These are phyloP conservation scores for Camillea tinctor DNA, from an alignment of 2,329 filamentous ascomycete genomes.

Conservation along the genomic window DNA sequence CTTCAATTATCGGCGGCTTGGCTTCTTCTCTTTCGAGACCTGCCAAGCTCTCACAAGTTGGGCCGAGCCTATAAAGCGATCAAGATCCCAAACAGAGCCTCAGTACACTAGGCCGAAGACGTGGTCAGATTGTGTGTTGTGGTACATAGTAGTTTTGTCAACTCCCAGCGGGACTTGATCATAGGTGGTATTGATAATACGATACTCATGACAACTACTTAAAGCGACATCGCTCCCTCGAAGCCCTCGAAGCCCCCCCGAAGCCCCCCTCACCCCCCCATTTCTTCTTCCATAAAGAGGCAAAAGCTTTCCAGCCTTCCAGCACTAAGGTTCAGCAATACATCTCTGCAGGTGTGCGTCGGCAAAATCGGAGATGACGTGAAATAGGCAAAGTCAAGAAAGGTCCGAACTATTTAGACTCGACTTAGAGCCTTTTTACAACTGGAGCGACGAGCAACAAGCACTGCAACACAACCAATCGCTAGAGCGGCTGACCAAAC, in stretches of 20 bases:
- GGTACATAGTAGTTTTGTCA: background rate
- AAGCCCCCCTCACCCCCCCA: no score
- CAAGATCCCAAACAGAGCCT: background rate
- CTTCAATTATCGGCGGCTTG: background rate
- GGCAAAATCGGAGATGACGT: conserved; percentile 1
- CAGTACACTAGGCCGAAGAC: background rate
- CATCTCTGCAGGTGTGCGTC: background rate
- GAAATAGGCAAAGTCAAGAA: background rate
- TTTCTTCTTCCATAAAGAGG: background rate
- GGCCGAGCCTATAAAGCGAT: background rate
- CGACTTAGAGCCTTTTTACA: background rate
- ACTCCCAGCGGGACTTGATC: background rate
- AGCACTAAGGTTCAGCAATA: background rate
- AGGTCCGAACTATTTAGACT: background rate
- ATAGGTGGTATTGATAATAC: no score
- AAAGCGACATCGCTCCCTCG: background rate
- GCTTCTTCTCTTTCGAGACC: background rate
- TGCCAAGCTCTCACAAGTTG: conserved; percentile 1
- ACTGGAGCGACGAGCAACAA: no score
- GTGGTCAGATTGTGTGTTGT: background rate
- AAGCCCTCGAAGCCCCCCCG: no score
- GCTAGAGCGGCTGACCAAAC: background rate
- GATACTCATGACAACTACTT: no score
- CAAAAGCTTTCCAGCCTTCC: background rate
- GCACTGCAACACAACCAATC: conserved; percentile 1